A percentile compares a stretch with the other conserved stretches of the same genome.
Evolutionary conservation across 495 filamentous ascomycete genomes (phyloP).

Genomic region (Halenospora varia): DNA sequence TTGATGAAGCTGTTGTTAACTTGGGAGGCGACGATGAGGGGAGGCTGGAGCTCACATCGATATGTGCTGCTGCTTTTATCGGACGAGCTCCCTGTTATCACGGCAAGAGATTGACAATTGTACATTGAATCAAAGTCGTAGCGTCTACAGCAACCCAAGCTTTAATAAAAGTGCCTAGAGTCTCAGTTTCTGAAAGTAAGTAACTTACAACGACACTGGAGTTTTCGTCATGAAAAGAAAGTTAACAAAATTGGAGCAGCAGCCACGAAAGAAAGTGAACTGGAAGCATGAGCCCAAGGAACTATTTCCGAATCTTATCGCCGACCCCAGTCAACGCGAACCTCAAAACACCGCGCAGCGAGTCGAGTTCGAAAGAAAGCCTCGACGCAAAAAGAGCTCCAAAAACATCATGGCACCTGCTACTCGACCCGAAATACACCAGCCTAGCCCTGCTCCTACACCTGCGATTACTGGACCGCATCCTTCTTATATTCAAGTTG

Average conservation of each 20-base stretch:
- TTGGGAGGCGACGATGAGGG: neutral
- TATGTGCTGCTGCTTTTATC: neutral
- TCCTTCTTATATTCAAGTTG: conserved; percentile 67
- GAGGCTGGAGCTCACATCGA: neutral
- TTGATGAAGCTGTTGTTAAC: neutral
- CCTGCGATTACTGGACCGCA: conserved; percentile 46
- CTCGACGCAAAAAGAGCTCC: too few relatives aligned
- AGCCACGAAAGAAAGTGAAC: too few relatives aligned
- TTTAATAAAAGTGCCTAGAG: too few relatives aligned
- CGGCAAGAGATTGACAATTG: neutral
- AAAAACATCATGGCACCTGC: conserved; percentile 15
- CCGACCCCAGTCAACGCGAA: too few relatives aligned
- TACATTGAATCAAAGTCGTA: neutral
- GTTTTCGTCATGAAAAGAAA: too few relatives aligned
- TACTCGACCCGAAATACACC: neutral
- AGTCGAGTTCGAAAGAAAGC: too few relatives aligned
- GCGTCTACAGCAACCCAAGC: neutral
- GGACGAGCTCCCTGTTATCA: neutral
- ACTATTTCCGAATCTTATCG: neutral
- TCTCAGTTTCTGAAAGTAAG: too few relatives aligned
- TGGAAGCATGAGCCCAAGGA: too few relatives aligned
- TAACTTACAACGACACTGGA: too few relatives aligned
- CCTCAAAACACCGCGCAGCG: too few relatives aligned
- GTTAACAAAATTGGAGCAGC: too few relatives aligned
- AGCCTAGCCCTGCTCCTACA: neutral